Evolutionary conservation across 2,329 filamentous ascomycete species (phyloP).

Genomic region (Cladorrhinum sp.): DNA sequence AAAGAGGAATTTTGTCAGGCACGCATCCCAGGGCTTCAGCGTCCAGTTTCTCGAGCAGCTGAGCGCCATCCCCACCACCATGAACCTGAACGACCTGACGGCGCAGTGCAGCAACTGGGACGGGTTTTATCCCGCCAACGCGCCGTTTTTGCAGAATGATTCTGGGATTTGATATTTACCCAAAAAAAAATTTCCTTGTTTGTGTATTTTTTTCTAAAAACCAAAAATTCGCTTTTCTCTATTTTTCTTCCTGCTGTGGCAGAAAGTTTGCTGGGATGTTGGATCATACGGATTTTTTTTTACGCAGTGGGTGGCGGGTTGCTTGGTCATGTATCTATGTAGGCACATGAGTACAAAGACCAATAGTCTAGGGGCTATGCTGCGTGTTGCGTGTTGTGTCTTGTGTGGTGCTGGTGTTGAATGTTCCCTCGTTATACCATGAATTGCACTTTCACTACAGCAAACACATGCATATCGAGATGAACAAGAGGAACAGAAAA

Average conservation of each 20-base stretch:
- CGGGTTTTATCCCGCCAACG: constrained; percentile 19
- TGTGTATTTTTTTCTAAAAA: too few relatives aligned
- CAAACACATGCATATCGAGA: neutral
- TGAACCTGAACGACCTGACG: constrained; percentile 20
- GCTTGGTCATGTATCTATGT: too few relatives aligned
- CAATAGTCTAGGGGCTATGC: too few relatives aligned
- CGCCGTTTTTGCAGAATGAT: constrained; percentile 19
- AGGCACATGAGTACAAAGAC: too few relatives aligned
- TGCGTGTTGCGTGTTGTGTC: too few relatives aligned
- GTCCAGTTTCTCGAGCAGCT: constrained; percentile 26
- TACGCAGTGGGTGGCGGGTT: too few relatives aligned
- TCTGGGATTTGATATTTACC: constrained; percentile 15
- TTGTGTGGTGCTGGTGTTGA: too few relatives aligned
- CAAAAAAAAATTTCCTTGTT: too few relatives aligned
- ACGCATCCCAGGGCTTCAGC: constrained; percentile 30
- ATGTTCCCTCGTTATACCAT: too few relatives aligned
- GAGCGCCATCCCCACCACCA: constrained; percentile 15
- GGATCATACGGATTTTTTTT: too few relatives aligned
- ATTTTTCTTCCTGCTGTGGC: neutral
- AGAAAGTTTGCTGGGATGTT: too few relatives aligned
- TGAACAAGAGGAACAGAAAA: neutral
- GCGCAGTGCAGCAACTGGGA: constrained; percentile 23
- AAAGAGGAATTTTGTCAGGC: constrained; percentile 33
- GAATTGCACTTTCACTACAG: too few relatives aligned
- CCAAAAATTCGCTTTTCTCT: neutral